phyloP scores from a whole-genome alignment of 257 asterid species.

The Solanum corneliomulleri region DNA sequence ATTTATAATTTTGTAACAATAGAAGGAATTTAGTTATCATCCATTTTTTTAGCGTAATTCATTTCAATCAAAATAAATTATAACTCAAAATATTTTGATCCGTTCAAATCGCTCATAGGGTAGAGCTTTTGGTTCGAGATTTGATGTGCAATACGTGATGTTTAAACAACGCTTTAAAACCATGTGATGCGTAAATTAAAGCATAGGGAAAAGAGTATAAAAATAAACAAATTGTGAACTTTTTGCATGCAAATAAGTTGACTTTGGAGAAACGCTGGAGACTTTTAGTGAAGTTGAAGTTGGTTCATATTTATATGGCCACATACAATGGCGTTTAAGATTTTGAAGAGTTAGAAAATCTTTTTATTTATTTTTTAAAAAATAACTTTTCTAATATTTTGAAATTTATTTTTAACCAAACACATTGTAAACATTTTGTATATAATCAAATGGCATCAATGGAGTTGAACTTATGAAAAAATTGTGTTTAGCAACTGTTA shows the following conservation, averaged over 20 bases:
- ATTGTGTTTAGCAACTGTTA: no score
- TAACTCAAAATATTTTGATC: neutral
- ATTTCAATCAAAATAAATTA: neutral
- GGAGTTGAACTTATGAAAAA: neutral
- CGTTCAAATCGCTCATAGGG: neutral
- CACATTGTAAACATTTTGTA: no score
- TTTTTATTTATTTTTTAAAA: no score
- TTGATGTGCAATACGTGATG: neutral
- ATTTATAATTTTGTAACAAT: neutral
- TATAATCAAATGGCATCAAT: neutral
- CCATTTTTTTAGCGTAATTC: neutral
- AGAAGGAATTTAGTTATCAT: neutral
- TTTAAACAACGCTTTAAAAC: neutral
- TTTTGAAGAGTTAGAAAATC: neutral
- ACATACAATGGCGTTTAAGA: neutral
- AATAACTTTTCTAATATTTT: neutral
- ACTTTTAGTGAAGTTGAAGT: neutral
- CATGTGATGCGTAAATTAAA: neutral
- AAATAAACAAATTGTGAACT: neutral
- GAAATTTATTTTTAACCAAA: neutral
- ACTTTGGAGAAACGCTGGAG: neutral
- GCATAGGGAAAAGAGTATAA: neutral
- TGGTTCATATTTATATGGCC: neutral
- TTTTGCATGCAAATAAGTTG: neutral
- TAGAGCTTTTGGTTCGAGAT: neutral